Base-by-base conservation (phyloP, 2,329 filamentous ascomycete species). In the Aschersonia sp. region DNA sequence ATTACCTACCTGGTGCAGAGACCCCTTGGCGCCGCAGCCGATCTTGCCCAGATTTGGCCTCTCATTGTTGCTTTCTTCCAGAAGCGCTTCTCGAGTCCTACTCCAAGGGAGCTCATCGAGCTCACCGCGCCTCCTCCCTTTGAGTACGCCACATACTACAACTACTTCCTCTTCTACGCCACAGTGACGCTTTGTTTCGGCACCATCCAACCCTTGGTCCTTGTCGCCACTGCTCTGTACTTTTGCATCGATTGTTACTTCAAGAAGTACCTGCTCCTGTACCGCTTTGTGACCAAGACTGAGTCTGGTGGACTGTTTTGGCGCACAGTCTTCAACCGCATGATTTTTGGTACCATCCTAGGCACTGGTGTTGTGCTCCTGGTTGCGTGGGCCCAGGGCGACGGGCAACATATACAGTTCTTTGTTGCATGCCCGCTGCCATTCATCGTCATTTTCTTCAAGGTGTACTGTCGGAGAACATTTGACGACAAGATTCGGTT, bases 131-230 rank as follows among this genome's bases (percentile, higher is more conserved):
- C 92, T 1, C 89, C 87, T 2, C 73, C 86, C 0, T 95, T 98
- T 62, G 89, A 97, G 55, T 97, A 95, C 59, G 87, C 92, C 49
- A 87, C 80, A 56, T 97, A 97, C 67, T 98, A 95, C 74, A 97
- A 95, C 64, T 97, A 94, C 63, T 95, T 95, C 65, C 72, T 97
- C 32, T 98, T 87, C 67, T 98, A 97, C 67, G 74, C 84, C 30
- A 95, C 90, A 0, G 85, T 97, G 32, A 84, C 87, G 0, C 71
- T 98, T 12, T 87, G 82, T 57, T 95, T 92, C 59, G 81, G 83
- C 2, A 79, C 81, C 2, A 73, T 97, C 46, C 92, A 97, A 63
- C 92, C 92, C 0, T 73, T 97, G 30, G 84, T 92, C 2, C 73
- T 98, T 6, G 81, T 86, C 0, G 84, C 94, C 40, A 87, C 86